Evolutionary conservation across 352 stramenopile genomes (phyloP).

Genomic region (Globisporangium cederbergense): DNA sequence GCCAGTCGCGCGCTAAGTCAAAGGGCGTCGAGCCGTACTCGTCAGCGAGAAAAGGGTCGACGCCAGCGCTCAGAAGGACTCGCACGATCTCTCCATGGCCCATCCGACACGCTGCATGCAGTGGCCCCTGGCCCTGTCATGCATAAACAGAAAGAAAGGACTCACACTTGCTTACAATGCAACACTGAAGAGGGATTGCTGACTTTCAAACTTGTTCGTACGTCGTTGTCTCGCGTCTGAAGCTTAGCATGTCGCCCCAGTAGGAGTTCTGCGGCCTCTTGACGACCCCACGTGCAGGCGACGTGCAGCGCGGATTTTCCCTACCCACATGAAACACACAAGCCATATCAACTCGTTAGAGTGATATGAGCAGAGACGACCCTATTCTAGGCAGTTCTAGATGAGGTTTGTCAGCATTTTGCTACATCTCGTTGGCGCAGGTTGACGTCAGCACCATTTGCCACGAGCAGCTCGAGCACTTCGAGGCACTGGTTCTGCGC

Average conservation of each 20-base stretch:
- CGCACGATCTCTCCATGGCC: conserved; percentile 46
- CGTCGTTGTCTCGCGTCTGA: conserved; percentile 32
- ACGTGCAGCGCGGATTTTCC: conserved; percentile 49
- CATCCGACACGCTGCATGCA: conserved; percentile 59
- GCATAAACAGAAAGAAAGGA: background rate
- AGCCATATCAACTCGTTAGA: background rate
- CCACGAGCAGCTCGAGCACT: conserved; percentile 48
- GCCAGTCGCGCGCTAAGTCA: conserved; percentile 59
- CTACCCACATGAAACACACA: conserved; percentile 16
- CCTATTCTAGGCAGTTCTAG: background rate
- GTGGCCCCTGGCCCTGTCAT: conserved; percentile 39
- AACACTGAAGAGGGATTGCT: background rate
- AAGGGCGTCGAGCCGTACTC: conserved; percentile 44
- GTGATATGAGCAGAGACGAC: background rate
- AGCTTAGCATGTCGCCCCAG: conserved; percentile 28
- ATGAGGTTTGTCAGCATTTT: background rate
- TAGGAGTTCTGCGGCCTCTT: conserved; percentile 38
- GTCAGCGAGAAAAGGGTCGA: conserved; percentile 43
- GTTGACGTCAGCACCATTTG: conserved; percentile 37
- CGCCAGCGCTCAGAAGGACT: conserved; percentile 29
- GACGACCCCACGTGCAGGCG: conserved; percentile 51
- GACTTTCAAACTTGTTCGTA: background rate
- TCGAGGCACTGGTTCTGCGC: conserved; percentile 61
- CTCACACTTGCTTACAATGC: background rate
- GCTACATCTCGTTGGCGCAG: conserved; percentile 37